Percentiles rank a stretch among this genome's conserved stretches.
phyloP scores from a whole-genome alignment of 495 filamentous ascomycete genomes.

The Aspergillus egyptiacus region DNA sequence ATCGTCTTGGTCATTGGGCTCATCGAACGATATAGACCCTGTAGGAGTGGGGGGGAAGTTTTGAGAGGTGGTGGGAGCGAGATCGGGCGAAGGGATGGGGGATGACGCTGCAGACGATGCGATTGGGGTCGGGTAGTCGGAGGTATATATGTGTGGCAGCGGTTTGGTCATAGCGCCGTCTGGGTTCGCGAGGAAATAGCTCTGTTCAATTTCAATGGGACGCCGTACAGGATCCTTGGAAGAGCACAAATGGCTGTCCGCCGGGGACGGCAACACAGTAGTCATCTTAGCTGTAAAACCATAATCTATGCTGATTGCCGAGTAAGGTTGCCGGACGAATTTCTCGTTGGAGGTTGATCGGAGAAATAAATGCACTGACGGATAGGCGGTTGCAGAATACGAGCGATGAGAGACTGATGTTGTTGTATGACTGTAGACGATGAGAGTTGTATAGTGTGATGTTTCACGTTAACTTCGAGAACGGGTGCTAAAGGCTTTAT shows the following conservation, averaged over 20 bases:
- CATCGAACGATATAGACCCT: constrained; percentile 56
- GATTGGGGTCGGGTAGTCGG: constrained; percentile 32
- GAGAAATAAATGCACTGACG: neutral
- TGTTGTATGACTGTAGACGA: no score
- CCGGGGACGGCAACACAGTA: constrained; percentile 34
- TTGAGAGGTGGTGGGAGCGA: constrained; percentile 21
- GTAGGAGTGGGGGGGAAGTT: constrained; percentile 46
- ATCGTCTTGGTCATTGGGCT: constrained; percentile 49
- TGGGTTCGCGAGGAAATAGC: constrained; percentile 36
- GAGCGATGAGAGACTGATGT: neutral
- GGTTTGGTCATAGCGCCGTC: constrained; percentile 28
- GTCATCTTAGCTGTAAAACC: constrained; percentile 32
- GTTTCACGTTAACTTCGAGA: no score
- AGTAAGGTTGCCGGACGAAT: neutral
- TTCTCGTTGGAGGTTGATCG: neutral
- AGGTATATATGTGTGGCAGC: constrained; percentile 28
- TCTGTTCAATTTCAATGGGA: constrained; percentile 39
- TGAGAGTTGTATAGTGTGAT: no score
- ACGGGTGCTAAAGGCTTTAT: no score
- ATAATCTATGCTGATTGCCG: neutral
- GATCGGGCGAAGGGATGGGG: constrained; percentile 35
- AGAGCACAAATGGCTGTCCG: constrained; percentile 36
- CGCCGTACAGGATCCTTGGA: constrained; percentile 34
- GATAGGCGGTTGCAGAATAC: neutral
- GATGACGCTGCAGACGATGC: constrained; percentile 34